Conservation (phyloP, 495 filamentous ascomycete species). For the Penicillium flavigenum region DNA sequence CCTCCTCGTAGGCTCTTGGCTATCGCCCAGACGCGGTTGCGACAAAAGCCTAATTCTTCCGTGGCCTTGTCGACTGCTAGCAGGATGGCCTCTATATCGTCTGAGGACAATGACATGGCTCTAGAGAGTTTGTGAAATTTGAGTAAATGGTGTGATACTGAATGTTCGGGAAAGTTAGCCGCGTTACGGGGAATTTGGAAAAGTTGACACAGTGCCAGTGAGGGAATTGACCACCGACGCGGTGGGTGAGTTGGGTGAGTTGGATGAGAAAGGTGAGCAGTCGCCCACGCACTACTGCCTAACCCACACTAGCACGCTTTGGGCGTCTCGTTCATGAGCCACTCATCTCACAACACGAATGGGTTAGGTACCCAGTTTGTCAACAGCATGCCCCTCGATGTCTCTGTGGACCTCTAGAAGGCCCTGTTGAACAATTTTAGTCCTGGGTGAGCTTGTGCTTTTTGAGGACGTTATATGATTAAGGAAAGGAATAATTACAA, state of each 20-base stretch:
- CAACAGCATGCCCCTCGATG: too few species aligned
- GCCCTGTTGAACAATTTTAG: too few species aligned
- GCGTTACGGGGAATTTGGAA: neutral
- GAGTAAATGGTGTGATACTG: neutral
- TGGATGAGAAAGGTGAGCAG: too few species aligned
- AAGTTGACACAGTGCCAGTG: too few species aligned
- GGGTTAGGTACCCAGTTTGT: too few species aligned
- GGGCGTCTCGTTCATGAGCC: too few species aligned
- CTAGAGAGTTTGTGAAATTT: neutral
- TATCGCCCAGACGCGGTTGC: conserved; percentile 28
- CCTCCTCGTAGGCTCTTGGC: conserved; percentile 12
- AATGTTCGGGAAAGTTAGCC: neutral
- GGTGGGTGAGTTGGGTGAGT: too few species aligned
- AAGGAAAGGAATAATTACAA: neutral
- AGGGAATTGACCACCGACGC: neutral
- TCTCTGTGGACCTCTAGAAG: too few species aligned
- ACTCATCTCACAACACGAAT: too few species aligned
- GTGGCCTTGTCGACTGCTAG: neutral
- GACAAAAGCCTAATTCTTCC: conserved; percentile 21
- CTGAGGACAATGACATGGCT: neutral
- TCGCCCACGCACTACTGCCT: too few species aligned
- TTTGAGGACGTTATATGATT: neutral
- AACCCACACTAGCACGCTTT: too few species aligned
- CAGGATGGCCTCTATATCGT: neutral
- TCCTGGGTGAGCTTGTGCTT: too few species aligned